A percentile compares a stretch with the other conserved stretches of the same genome.
phyloP scores from a whole-genome alignment of 352 stramenopile species.

The Pythium utonaiense region DNA sequence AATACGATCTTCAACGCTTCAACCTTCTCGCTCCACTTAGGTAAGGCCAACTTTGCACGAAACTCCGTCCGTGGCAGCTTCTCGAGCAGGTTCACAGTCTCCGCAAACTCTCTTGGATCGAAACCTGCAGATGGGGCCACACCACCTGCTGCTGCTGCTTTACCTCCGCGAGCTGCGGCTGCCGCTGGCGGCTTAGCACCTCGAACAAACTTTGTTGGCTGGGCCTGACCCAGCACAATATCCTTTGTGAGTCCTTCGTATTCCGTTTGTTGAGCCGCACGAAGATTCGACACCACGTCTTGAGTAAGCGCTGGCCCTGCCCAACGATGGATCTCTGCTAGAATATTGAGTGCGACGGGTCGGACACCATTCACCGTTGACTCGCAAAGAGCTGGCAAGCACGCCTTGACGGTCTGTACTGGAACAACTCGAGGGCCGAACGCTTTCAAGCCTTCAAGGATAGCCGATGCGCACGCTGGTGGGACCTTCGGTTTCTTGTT shows the following conservation, averaged over 20 bases:
- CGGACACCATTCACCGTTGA: constrained; percentile 81
- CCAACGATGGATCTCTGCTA: constrained; percentile 83
- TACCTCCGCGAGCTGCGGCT: constrained; percentile 9
- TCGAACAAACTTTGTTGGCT: constrained; percentile 64
- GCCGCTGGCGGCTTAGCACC: constrained; percentile 40
- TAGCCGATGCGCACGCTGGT: constrained; percentile 58
- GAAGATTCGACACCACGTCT: constrained; percentile 77
- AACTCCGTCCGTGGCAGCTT: constrained; percentile 82
- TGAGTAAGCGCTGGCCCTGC: constrained; percentile 67
- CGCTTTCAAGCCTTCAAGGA: constrained; percentile 69
- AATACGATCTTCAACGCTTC: constrained; percentile 84
- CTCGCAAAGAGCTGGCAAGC: constrained; percentile 67
- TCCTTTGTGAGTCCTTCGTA: constrained; percentile 80
- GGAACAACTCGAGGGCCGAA: constrained; percentile 78
- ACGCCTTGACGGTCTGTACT: constrained; percentile 62
- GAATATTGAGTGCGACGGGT: constrained; percentile 69
- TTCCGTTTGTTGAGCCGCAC: constrained; percentile 80
- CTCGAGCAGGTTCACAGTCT: constrained; percentile 78
- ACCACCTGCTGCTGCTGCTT: constrained; percentile 5
- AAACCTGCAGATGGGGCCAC: constrained; percentile 31
- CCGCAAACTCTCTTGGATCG: constrained; percentile 81
- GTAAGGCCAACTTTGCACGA: constrained; percentile 59
- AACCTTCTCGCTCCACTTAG: constrained; percentile 88
- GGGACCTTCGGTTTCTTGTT: constrained; percentile 88
- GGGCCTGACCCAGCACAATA: constrained; percentile 55